phyloP scores from a whole-genome alignment of 2,329 filamentous ascomycete genomes.

The Cercospora sp. region DNA sequence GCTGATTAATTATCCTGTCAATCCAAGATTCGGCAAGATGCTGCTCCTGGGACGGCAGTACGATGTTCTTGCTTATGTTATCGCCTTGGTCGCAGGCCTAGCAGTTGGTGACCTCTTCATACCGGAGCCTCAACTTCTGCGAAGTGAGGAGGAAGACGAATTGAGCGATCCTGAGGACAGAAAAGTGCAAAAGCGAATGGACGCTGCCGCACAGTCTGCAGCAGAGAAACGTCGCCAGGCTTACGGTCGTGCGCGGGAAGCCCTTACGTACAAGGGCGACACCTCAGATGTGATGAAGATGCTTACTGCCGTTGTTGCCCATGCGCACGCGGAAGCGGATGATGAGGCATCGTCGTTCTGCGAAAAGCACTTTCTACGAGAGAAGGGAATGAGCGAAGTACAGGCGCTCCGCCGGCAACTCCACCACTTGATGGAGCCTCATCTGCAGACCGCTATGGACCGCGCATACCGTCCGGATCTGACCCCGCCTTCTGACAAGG shows the following conservation, averaged over 20 bases:
- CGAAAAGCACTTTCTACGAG: conserved; percentile 77
- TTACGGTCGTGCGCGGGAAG: conserved; percentile 71
- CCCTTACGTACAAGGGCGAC: conserved; percentile 78
- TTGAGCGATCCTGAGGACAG: conserved; percentile 39
- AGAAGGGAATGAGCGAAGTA: conserved; percentile 84
- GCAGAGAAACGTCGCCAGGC: conserved; percentile 65
- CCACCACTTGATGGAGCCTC: conserved; percentile 68
- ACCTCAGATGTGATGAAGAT: conserved; percentile 86
- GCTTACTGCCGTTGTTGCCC: conserved; percentile 83
- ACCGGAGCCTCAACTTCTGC: conserved; percentile 68
- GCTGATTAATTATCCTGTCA: conserved; percentile 85
- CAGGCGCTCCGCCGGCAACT: conserved; percentile 81
- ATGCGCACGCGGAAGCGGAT: conserved; percentile 57
- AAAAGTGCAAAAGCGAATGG: conserved; percentile 43
- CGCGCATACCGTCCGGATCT: conserved; percentile 44
- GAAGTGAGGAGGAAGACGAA: conserved; percentile 39
- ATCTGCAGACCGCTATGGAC: conserved; percentile 20
- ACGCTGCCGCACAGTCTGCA: conserved; percentile 61
- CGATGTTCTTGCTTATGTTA: conserved; percentile 78
- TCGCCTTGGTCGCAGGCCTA: conserved; percentile 83
- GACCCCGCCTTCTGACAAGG: conserved; percentile 63
- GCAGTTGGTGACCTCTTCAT: conserved; percentile 88
- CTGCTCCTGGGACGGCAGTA: conserved; percentile 83
- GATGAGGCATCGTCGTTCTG: conserved; percentile 60
- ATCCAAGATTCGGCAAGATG: conserved; percentile 87